phyloP scores from a whole-genome alignment of 2,329 filamentous ascomycete genomes.

The Fusarium nisikadoi region DNA sequence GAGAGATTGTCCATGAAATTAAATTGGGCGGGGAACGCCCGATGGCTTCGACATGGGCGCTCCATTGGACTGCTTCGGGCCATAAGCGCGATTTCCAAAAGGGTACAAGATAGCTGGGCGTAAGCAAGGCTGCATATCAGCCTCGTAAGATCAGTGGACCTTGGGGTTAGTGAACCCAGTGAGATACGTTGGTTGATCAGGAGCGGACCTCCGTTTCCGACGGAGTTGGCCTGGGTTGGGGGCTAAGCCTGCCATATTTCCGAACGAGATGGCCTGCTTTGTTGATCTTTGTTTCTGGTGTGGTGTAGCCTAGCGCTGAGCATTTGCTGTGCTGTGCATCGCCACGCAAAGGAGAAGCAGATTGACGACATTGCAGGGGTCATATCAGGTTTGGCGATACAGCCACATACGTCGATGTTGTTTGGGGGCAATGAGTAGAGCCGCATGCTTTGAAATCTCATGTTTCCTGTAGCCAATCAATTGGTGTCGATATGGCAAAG shows the following conservation, averaged over 20 bases:
- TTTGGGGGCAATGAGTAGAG: neutral
- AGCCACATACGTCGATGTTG: slow-evolving; percentile 11
- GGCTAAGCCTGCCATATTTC: neutral
- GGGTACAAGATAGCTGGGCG: slow-evolving; percentile 3
- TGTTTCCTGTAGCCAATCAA: neutral
- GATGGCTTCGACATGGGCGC: slow-evolving; percentile 2
- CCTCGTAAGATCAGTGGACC: neutral
- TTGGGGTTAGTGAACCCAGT: neutral
- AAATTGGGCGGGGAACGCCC: neutral
- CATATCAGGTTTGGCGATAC: neutral
- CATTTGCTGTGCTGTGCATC: neutral
- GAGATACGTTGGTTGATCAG: neutral
- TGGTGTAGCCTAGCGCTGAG: neutral
- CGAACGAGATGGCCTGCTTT: neutral
- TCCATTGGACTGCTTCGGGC: neutral
- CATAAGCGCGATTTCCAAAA: slow-evolving; percentile 14
- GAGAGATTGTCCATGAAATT: neutral
- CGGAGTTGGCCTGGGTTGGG: neutral
- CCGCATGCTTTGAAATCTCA: neutral
- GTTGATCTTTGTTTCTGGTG: neutral
- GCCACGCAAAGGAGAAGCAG: neutral
- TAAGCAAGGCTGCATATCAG: slow-evolving; percentile 20
- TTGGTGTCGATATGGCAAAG: neutral
- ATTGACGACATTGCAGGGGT: neutral
- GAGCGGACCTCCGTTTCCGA: neutral